A percentile compares a stretch with the other conserved stretches of the same genome.
Evolutionary conservation across 2,329 filamentous ascomycete species (phyloP).

Genomic region (Mariannaea sp.): DNA sequence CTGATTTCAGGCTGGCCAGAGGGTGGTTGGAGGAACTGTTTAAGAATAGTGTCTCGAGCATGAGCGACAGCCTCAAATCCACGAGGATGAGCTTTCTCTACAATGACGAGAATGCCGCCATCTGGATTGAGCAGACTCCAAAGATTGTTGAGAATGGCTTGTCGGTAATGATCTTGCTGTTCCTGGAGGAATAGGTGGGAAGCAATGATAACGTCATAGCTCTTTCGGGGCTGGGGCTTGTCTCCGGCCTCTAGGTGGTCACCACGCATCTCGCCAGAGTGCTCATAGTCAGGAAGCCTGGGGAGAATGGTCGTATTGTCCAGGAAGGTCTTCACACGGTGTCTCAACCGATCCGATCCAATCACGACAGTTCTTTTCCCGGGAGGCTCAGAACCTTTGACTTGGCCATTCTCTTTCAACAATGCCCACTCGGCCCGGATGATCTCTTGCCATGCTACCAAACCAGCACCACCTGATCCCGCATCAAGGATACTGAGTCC

Average conservation of each 20-base stretch:
- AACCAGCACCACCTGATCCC: conserved; percentile 72
- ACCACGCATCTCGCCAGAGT: conserved; percentile 63
- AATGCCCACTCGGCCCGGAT: conserved; percentile 80
- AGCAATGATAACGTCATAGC: conserved; percentile 88
- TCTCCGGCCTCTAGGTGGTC: conserved; percentile 63
- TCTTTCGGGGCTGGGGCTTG: conserved; percentile 67
- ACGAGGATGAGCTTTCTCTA: conserved; percentile 89
- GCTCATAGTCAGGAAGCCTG: conserved; percentile 84
- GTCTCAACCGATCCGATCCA: conserved; percentile 73
- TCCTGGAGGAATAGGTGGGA: conserved; percentile 81
- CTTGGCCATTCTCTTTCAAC: conserved; percentile 59
- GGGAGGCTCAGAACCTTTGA: conserved; percentile 52
- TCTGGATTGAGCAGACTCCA: conserved; percentile 85
- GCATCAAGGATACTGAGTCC: conserved; percentile 71
- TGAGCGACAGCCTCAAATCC: conserved; percentile 92
- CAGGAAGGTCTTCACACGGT: conserved; percentile 76
- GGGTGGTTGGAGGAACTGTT: conserved; percentile 68
- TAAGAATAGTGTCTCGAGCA: conserved; percentile 77
- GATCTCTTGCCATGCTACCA: conserved; percentile 78
- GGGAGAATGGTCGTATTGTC: conserved; percentile 92
- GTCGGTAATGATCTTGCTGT: conserved; percentile 76
- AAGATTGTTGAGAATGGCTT: conserved; percentile 80
- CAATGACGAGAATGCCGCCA: conserved; percentile 82
- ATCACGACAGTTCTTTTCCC: conserved; percentile 83
- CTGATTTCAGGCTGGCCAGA: conserved; percentile 43